Percentiles rank a stretch among this genome's conserved stretches.
Evolutionary conservation across 1,284 basidiomycete species (phyloP).

Genomic region (Exsudoporus floridanus): DNA sequence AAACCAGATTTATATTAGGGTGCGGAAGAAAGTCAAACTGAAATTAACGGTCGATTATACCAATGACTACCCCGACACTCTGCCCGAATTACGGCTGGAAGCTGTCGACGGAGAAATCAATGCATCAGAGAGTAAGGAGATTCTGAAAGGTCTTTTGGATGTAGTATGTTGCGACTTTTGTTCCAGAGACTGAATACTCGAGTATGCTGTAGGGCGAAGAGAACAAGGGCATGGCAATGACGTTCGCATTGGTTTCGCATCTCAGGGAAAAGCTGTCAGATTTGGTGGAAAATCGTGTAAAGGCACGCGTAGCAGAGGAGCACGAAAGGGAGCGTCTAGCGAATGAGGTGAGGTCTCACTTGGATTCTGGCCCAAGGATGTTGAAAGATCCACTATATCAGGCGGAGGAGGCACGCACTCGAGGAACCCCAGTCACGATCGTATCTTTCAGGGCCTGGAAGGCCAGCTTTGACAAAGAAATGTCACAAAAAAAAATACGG

Average conservation of each 20-base stretch:
- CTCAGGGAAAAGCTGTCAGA: slow-evolving; percentile 76
- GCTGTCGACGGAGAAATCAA: slow-evolving; percentile 69
- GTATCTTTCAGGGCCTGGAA: slow-evolving; percentile 86
- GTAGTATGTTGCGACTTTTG: slow-evolving; percentile 52
- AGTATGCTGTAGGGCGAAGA: slow-evolving; percentile 70
- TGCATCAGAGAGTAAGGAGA: slow-evolving; percentile 51
- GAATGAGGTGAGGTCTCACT: slow-evolving; percentile 60
- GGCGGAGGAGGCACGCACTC: slow-evolving; percentile 86
- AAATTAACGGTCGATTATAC: slow-evolving; percentile 71
- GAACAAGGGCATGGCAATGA: slow-evolving; percentile 96
- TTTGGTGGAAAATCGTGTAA: slow-evolving; percentile 61
- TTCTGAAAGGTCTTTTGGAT: slow-evolving; percentile 60
- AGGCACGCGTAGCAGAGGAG: slow-evolving; percentile 61
- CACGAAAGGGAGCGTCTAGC: slow-evolving; percentile 68
- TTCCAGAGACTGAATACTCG: neutral
- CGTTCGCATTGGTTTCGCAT: slow-evolving; percentile 89
- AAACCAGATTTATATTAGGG: slow-evolving; percentile 19
- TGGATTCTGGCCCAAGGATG: neutral
- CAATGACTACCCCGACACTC: slow-evolving; percentile 68
- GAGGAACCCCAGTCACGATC: slow-evolving; percentile 86
- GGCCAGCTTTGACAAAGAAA: slow-evolving; percentile 70
- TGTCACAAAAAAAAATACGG: slow-evolving; percentile 54
- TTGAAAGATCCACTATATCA: slow-evolving; percentile 35
- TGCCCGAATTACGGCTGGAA: slow-evolving; percentile 76
- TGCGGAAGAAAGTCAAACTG: slow-evolving; percentile 64